Base-by-base conservation (phyloP, 352 stramenopile species). In the Blastocystis sp. region DNA sequence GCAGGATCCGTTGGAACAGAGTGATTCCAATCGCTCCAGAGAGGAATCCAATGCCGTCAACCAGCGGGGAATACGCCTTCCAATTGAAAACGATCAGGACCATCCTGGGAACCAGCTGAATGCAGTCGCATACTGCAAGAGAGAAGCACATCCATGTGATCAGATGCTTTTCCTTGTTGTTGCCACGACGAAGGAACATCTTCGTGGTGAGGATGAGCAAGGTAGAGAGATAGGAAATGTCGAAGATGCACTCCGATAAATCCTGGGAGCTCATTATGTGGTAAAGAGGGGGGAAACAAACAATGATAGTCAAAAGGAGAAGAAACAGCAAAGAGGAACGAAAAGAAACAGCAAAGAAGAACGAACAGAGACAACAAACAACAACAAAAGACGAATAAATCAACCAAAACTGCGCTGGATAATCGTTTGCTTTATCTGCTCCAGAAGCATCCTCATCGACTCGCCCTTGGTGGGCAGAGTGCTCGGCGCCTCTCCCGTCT, bases 391-490 rank as follows among this genome's bases (percentile, higher is more conserved):
- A n/a, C n/a, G n/a, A n/a, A n/a, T n/a, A n/a, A n/a, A n/a, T 77
- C 41, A 63, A 41, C 37, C 51, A 81, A 81, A 81, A 50, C 51
- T 29, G 9, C 31, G 45, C 45, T 63, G 55, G 26, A 85, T 62
- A 39, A 85, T 33, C 29, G 50, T 67, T 37, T 69, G 50, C 51
- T 85, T 85, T 10, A 67, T 33, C 37, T 24, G 65, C 33, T 85
- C 50, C 24, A 85, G 74, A 69, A 85, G 51, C 50, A 70, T 12
- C 60, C 66, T 67, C 60, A 85, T 39, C 3, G 26, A 67, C 13
- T 85, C 74, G 24, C 45, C 74, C 35, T 85, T 85, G 41, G 41
- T 55, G 19, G 51, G 33, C 45, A 81, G n/a, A 6, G 63, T 16
- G 31, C 19, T 2, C 6, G 4, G 9, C 1, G 41, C 24, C 55